A percentile compares a stretch with the other conserved stretches of the same genome.
These are phyloP conservation scores for Astrephomene gubernaculifera DNA, from an alignment of 139 green algal species.

Conservation along the genomic window DNA sequence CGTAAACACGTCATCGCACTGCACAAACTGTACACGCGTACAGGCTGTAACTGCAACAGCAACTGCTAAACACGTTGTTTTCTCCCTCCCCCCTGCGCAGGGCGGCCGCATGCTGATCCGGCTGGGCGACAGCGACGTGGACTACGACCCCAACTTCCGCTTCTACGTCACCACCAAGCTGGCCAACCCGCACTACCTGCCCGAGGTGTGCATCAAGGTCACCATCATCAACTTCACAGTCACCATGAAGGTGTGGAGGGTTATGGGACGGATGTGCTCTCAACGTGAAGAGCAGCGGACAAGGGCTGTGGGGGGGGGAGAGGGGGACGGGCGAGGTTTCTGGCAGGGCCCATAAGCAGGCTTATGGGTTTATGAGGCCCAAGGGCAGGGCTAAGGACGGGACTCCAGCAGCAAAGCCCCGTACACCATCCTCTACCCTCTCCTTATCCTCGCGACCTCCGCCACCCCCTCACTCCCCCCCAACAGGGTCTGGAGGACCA, in stretches of 20 bases:
- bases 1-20: too few relatives aligned
- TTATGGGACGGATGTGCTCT: background rate
- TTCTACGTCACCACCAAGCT: slow-evolving; percentile 80
- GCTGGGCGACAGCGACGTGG: slow-evolving; percentile 84
- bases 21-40: too few relatives aligned
- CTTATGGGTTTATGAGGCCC: too few relatives aligned
- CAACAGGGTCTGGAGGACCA: slow-evolving; percentile 87
- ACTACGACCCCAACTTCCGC: slow-evolving; percentile 85
- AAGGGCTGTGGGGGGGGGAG: too few relatives aligned
- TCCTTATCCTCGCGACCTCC: background rate
- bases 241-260: slow-evolving; percentile 51
- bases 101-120: slow-evolving; percentile 75
- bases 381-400: too few relatives aligned
- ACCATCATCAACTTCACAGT: slow-evolving; percentile 92
- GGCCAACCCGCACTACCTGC: slow-evolving; percentile 90
- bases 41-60: too few relatives aligned
- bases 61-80: too few relatives aligned
- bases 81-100: too few relatives aligned
- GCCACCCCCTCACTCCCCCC: background rate
- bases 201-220: slow-evolving; percentile 88
- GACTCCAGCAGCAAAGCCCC: too few relatives aligned
- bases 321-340: too few relatives aligned
- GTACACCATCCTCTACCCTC: too few relatives aligned
- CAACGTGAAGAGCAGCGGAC: background rate
- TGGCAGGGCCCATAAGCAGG: too few relatives aligned